Percentiles rank a stretch among this genome's conserved stretches.
phyloP scores from a whole-genome alignment of 371 early-diverging fungal genomes.

The Rhizopus sp. region DNA sequence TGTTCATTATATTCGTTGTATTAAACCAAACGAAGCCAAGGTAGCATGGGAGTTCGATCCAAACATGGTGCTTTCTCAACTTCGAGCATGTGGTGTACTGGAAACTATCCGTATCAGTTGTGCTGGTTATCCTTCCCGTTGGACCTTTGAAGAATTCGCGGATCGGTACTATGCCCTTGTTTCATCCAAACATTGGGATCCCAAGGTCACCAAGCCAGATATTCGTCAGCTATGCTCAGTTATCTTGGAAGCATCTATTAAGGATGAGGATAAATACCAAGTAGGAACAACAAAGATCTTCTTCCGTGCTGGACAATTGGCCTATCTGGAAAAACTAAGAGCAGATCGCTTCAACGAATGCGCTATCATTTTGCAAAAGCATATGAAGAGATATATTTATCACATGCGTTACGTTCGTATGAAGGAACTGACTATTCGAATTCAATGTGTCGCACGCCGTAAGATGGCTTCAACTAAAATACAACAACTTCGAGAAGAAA shows the following conservation, averaged over 20 bases:
- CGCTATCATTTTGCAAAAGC: conserved; percentile 88
- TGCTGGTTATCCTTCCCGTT: conserved; percentile 98
- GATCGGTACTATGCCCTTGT: conserved; percentile 91
- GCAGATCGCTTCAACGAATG: conserved; percentile 78
- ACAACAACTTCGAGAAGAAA: conserved; percentile 59
- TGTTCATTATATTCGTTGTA: conserved; percentile 97
- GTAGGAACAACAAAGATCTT: conserved; percentile 96
- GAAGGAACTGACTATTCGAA: conserved; percentile 57
- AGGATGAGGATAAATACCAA: conserved; percentile 84
- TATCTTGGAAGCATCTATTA: conserved; percentile 70
- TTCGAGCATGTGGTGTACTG: conserved; percentile 99
- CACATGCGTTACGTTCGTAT: conserved; percentile 70
- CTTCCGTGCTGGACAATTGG: conserved; percentile 95
- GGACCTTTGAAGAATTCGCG: conserved; percentile 94
- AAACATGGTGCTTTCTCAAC: conserved; percentile 90
- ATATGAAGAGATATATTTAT: conserved; percentile 75
- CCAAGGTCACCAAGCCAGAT: conserved; percentile 32
- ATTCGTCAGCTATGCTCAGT: conserved; percentile 52
- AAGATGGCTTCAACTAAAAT: conserved; percentile 59
- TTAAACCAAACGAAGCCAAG: conserved; percentile 96
- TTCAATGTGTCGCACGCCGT: conserved; percentile 71
- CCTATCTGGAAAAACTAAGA: conserved; percentile 89
- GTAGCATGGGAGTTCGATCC: conserved; percentile 89
- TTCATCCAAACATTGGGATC: conserved; percentile 68
- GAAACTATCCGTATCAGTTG: conserved; percentile 99